Evolutionary conservation across 768 basidiomycete genomes (phyloP), one percentile per base, ranked within the genome.

Genomic region (Udeniomyces megalosporus): DNA sequence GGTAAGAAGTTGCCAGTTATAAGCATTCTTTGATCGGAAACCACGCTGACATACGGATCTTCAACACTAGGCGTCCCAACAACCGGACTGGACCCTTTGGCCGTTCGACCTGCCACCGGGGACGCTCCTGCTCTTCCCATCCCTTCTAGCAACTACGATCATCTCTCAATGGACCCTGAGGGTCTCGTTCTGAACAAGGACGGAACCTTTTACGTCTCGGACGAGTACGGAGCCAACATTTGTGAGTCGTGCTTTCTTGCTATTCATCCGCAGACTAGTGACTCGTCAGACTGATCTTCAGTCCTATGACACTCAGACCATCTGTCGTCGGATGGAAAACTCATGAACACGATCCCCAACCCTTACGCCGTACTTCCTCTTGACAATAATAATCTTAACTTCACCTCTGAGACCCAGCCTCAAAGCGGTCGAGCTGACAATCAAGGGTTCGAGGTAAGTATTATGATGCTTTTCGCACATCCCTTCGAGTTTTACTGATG

Each of bases 301-400:
- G n/a, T n/a, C n/a, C n/a, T n/a, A n/a, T n/a, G n/a, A n/a, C 81
- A 3, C 81, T 81, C 67, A 80, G 84, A 84, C 70, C 76, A 75
- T 17, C 80, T 80, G 70, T 71, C 76, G 0, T 68, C 75, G 0
- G 69, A 71, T 28, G 82, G 82, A 1, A 67, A 76, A 1, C 72
- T 84, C 6, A 70, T 83, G 24, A 76, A 79, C 66, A 78, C 80
- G 1, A 82, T 84, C 47, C 76, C 80, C 67, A 82, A 82, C 0
- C 81, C 81, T 0, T 67, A 74, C 3, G 82, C 84, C 0, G 74
- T 82, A 29, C 72, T 83, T 0, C 84, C 84, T 0, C 64, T 66
- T 45, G 58, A 63, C 32, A 63, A 67, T 54, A 81, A 81, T 2
- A 69, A 71, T 17, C 68, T 81, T 26, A 76, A 81, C 67, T 84